A percentile compares a stretch with the other conserved stretches of the same genome.
phyloP scores from a whole-genome alignment of 2,329 filamentous ascomycete genomes.

The Domatiomyces globalis region DNA sequence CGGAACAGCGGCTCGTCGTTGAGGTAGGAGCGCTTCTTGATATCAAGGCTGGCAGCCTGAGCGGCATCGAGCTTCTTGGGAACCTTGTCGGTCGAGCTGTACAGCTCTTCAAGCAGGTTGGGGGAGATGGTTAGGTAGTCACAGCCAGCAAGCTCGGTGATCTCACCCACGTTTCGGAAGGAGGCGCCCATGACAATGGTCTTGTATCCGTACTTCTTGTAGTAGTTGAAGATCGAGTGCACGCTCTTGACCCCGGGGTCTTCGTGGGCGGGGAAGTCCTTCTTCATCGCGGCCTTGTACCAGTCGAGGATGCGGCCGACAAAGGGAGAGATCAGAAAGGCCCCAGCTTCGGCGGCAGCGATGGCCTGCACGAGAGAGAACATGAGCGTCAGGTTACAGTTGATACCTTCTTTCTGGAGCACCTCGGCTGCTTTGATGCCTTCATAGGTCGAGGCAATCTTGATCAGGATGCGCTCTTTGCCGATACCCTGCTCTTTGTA shows the following conservation, averaged over 20 bases:
- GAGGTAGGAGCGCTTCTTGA: conserved; percentile 85
- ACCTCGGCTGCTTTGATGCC: conserved; percentile 98
- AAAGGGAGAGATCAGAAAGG: conserved; percentile 98
- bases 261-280: conserved; percentile 76
- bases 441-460: conserved; percentile 98
- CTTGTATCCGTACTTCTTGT: conserved; percentile 99
- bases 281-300: conserved; percentile 94
- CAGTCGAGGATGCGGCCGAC: conserved; percentile 98
- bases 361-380: conserved; percentile 94
- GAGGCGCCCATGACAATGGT: conserved; percentile 99
- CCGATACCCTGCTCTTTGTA: conserved; percentile 84
- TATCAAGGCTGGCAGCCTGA: conserved; percentile 51
- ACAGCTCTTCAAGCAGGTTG: conserved; percentile 83
- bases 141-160: conserved; percentile 94
- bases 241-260: conserved; percentile 96
- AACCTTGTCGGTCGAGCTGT: conserved; percentile 66
- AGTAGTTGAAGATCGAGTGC: conserved; percentile 96
- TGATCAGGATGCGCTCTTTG: conserved; percentile 94
- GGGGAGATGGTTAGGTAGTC: conserved; percentile 98
- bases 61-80: conserved; percentile 83
- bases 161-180: conserved; percentile 91
- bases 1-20: conserved; percentile 81
- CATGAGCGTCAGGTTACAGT: conserved; percentile 98
- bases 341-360: conserved; percentile 82
- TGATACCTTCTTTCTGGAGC: conserved; percentile 88